Conservation (phyloP, 495 filamentous ascomycete genomes). For the Xylaria grammica region DNA sequence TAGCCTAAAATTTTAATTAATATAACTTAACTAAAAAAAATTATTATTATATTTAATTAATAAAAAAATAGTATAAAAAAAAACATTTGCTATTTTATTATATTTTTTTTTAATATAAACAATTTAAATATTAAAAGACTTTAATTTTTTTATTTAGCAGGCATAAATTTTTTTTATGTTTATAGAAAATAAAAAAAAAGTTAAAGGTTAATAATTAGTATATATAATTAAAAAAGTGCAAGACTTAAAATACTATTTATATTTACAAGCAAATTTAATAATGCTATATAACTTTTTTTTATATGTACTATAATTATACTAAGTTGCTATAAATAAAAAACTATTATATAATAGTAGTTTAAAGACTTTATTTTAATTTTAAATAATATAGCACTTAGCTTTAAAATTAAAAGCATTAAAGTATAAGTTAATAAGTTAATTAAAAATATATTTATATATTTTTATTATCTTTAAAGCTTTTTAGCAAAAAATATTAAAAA, state of each 20-base stretch:
- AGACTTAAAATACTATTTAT: background rate
- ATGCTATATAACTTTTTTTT: conserved; percentile 1
- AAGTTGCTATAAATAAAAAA: no score
- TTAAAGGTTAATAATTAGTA: conserved; percentile 1
- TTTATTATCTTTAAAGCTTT: background rate
- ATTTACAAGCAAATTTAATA: conserved; percentile 3
- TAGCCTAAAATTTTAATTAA: background rate
- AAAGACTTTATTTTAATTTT: background rate
- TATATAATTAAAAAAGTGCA: background rate
- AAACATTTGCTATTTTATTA: background rate
- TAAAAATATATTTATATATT: conserved; percentile 1
- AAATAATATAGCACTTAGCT: conserved; percentile 4
- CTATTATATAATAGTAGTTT: no score
- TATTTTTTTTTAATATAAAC: background rate
- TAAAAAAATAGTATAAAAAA: background rate
- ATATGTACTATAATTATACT: no score
- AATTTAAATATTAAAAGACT: conserved; percentile 13
- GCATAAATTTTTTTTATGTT: background rate
- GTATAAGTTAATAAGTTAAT: background rate
- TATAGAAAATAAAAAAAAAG: background rate
- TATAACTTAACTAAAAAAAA: no score
- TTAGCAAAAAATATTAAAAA: background rate
- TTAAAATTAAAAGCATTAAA: no score
- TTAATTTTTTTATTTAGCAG: no score
- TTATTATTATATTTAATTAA: background rate